Conservation (phyloP, 306 rosid species). For the Pterocarpus macrocarpus region DNA sequence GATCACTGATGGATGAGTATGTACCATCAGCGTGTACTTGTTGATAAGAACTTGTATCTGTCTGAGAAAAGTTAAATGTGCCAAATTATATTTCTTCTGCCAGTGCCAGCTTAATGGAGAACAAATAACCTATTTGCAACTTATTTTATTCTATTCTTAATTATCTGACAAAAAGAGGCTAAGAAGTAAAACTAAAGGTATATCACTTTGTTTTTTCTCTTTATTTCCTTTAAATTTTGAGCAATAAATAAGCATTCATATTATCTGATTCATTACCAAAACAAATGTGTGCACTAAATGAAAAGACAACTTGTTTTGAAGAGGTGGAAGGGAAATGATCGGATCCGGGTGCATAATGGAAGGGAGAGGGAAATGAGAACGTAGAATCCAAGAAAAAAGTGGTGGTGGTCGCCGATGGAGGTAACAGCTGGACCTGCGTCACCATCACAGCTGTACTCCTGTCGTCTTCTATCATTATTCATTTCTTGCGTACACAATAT, state of each 20-base stretch:
- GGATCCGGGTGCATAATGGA: background rate
- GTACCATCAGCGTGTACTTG: background rate
- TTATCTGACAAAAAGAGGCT: background rate
- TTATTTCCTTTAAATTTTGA: background rate
- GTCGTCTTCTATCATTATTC: slow-evolving; percentile 56
- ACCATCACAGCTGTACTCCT: slow-evolving; percentile 64
- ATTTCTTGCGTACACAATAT: slow-evolving; percentile 25
- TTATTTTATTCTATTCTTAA: background rate
- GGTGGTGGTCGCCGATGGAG: slow-evolving; percentile 47
- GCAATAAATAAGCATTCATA: background rate
- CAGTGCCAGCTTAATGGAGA: background rate
- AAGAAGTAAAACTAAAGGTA: too few species aligned
- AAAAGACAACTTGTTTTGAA: background rate
- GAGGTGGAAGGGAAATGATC: background rate
- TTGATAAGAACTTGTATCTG: background rate
- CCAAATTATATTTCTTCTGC: background rate
- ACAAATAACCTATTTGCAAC: background rate
- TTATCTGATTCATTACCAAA: background rate
- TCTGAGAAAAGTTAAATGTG: background rate
- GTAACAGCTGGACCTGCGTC: slow-evolving; percentile 56
- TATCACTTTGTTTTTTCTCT: too few species aligned
- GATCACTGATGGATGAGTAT: background rate
- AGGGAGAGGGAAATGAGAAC: background rate
- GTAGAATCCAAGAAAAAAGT: slow-evolving; percentile 30
- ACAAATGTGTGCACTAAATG: too few species aligned